Evolutionary conservation across 164 flowering plant species (phyloP).

Genomic region (Sedum album): DNA sequence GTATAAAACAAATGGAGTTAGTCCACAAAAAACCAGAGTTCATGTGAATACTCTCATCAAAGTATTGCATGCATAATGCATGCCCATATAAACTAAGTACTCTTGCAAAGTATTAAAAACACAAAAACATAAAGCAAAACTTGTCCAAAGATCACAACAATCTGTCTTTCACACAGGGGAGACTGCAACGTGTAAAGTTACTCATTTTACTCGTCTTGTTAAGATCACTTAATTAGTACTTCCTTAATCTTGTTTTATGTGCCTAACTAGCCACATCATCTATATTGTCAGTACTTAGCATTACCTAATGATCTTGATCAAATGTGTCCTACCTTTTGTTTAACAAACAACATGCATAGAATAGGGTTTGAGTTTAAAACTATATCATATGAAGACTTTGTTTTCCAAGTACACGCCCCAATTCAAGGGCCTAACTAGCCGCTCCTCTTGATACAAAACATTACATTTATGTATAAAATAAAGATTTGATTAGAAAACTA

Average conservation of each 20-base stretch:
- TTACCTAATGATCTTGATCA: background rate
- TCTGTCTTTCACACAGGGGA: background rate
- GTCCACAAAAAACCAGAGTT: background rate
- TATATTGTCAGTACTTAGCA: background rate
- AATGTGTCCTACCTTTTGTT: background rate
- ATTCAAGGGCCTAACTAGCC: slow-evolving; percentile 6
- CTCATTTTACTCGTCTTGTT: slow-evolving; percentile 1
- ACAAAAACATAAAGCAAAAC: background rate
- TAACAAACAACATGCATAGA: background rate
- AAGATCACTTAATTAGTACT: background rate
- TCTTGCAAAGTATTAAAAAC: background rate
- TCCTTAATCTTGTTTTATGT: background rate
- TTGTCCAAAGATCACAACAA: background rate
- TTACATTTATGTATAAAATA: background rate
- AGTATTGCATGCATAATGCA: background rate
- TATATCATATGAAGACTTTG: background rate
- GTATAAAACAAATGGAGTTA: background rate
- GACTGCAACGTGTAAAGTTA: slow-evolving; percentile 1
- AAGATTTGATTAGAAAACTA: background rate
- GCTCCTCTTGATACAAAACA: slow-evolving; percentile 2
- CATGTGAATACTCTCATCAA: background rate
- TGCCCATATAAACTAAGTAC: background rate
- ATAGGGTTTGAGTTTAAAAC: too few relatives aligned
- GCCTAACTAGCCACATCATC: background rate
- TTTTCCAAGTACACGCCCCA: slow-evolving; percentile 1